A percentile compares a stretch with the other conserved stretches of the same genome.
phyloP scores from a whole-genome alignment of 768 basidiomycete genomes.

The Hericium alpestre region DNA sequence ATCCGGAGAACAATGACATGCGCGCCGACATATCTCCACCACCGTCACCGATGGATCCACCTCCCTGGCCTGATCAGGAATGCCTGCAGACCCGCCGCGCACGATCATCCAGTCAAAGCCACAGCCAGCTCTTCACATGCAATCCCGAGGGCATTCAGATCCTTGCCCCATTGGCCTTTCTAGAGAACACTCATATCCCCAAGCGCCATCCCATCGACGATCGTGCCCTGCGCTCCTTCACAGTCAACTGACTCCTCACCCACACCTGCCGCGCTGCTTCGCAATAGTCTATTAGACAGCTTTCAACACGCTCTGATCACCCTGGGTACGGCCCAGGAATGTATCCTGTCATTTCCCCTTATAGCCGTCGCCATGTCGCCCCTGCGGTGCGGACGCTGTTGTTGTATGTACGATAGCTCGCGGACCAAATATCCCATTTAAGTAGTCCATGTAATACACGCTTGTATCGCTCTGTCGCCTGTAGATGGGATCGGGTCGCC shows the following conservation, averaged over 20 bases:
- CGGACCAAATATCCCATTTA: neutral
- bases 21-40: neutral
- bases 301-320: no score
- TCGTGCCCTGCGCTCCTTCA: constrained; percentile 54
- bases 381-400: no score
- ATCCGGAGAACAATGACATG: neutral
- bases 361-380: no score
- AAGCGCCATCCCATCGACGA: constrained; percentile 65
- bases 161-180: constrained; percentile 56
- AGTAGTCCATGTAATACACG: neutral
- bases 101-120: constrained; percentile 2
- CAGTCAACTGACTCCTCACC: constrained; percentile 19
- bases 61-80: constrained; percentile 6
- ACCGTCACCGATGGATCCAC: constrained; percentile 4
- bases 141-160: constrained; percentile 12
- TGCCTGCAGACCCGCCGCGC: neutral
- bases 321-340: no score
- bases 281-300: constrained; percentile 8
- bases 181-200: constrained; percentile 47
- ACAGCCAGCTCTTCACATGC: constrained; percentile 8
- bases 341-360: no score
- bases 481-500: neutral
- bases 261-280: constrained; percentile 9
- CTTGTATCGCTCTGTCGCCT: neutral
- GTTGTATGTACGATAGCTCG: neutral